These are phyloP conservation scores for Coniferiporia sulphurascens DNA, from an alignment of 1,284 basidiomycete genomes.

Conservation along the genomic window DNA sequence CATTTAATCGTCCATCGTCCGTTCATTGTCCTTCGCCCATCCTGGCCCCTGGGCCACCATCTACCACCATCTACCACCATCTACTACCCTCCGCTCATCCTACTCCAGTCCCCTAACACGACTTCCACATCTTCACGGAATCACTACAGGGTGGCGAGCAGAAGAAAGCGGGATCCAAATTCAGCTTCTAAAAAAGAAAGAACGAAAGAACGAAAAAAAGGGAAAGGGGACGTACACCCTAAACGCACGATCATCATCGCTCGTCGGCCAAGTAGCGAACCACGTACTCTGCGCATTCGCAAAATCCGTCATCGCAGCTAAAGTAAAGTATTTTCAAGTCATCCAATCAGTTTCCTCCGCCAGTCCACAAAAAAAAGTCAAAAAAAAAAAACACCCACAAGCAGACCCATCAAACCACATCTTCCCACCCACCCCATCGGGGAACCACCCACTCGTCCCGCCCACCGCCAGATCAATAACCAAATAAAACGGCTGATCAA, in stretches of 20 bases:
- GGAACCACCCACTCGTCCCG: constrained; percentile 42
- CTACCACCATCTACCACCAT: no score
- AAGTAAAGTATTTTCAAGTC: no score
- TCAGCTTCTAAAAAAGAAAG: background rate
- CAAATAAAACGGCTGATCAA: constrained; percentile 42
- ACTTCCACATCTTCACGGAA: constrained; percentile 19
- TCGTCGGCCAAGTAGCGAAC: constrained; percentile 30
- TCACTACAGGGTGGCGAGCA: constrained; percentile 1
- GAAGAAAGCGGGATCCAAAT: background rate
- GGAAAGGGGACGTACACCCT: constrained; percentile 24
- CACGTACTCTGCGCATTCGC: constrained; percentile 30
- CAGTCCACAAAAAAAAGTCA: background rate
- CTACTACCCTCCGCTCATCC: no score
- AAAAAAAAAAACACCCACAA: constrained; percentile 4
- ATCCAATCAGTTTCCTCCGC: no score
- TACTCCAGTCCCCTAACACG: constrained; percentile 4
- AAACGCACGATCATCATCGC: constrained; percentile 32
- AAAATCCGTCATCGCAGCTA: constrained; percentile 25
- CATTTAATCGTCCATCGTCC: no score
- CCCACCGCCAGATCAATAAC: constrained; percentile 38
- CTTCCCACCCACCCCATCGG: constrained; percentile 33
- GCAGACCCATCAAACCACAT: constrained; percentile 32
- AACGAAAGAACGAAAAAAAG: background rate
- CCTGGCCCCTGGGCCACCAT: no score
- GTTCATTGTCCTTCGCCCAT: no score